Evolutionary conservation across 2,329 filamentous ascomycete species (phyloP).

Genomic region (Nemania serpens): DNA sequence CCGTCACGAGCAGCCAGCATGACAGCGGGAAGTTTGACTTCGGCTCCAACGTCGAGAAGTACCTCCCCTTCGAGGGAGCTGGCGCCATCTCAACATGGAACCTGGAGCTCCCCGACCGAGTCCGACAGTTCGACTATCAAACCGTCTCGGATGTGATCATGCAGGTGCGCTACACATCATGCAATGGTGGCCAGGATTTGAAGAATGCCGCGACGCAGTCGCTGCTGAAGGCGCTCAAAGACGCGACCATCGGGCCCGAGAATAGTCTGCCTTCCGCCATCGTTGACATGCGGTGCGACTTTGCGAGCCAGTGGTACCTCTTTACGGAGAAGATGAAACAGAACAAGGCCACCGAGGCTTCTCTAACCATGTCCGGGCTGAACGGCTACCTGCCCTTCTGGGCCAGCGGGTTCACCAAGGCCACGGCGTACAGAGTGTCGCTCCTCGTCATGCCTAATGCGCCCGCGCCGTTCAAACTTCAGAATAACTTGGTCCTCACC

Average conservation of each 20-base stretch:
- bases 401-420: background rate
- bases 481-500: background rate
- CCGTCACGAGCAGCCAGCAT: background rate
- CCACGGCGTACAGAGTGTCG: background rate
- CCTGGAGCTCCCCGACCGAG: background rate
- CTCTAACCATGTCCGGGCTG: background rate
- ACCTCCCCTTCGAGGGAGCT: background rate
- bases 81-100: background rate
- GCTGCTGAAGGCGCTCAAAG: background rate
- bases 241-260: background rate
- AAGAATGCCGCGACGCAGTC: background rate
- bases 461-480: background rate
- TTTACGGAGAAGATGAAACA: background rate
- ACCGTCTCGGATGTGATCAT: background rate
- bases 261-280: background rate
- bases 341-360: background rate
- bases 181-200: background rate
- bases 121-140: background rate
- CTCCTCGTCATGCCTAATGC: background rate
- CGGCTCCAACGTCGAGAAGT: background rate
- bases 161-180: background rate
- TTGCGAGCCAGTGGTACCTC: background rate
- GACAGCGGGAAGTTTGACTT: background rate
- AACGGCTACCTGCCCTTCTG: background rate
- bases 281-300: background rate